Base-by-base conservation (phyloP, 2,329 filamentous ascomycete genomes). In the Fusarium ramigenum region DNA sequence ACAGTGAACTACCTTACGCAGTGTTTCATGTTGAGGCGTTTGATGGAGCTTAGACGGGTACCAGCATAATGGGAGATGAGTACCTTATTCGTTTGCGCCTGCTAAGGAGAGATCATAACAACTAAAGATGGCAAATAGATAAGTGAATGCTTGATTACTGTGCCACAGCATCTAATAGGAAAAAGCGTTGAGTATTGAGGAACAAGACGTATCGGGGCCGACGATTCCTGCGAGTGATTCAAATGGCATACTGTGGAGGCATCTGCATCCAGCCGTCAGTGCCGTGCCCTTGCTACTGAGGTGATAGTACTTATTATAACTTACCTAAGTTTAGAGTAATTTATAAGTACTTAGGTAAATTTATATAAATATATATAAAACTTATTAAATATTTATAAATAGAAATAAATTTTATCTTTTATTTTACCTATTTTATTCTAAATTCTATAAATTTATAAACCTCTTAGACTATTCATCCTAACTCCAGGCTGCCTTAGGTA, bases 381-480 rank as follows among this genome's bases (percentile, higher is more conserved):
- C 9, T n/a, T 30, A n/a, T 21, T 9, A 18, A 37, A 18, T 9
- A 37, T 18, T 9, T 9, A 16, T 16, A 16, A 7, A 8, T 34
- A 34, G 5, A 34, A 34, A 34, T 6, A 15, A 14, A 34, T 15
- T 34, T 44, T 25, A 19, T 8, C 9, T 21, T 14, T 7, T 11
- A 25, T 43, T 25, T 18, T 12, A 12, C 11, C 5, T 19, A 44
- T 19, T 19, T 44, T 21, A 16, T 9, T 6, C 7, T 4, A 16
- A 11, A 6, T 16, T n/a, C 8, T 2, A 0, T 3, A 15, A 21
- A 10, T 23, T 32, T 18, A 23, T 23, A n/a, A 8, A 7, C 23
- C 3, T 11, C 21, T 50, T 32, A 23, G 21, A 19, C 21, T 12
- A 34, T 12, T n/a, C 6, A 14, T 50, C 15, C 10, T 7, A 18